A percentile compares a stretch with the other conserved stretches of the same genome.
phyloP scores from a whole-genome alignment of 805 yeast species.

The Wickerhamomyces subpelliculosus region DNA sequence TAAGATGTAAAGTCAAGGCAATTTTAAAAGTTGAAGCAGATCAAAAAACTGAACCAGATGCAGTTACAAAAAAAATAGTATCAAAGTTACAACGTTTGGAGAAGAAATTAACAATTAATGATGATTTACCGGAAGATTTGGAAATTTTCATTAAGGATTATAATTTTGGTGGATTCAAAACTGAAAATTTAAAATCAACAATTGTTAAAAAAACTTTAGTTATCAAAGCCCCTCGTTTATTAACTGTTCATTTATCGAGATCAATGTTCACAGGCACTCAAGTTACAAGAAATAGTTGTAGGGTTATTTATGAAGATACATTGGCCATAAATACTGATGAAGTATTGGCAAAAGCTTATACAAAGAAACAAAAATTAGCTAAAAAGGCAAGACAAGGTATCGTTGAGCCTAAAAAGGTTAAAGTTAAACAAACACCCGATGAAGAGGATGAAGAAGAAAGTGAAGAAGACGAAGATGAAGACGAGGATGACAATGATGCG shows the following conservation, averaged over 20 bases:
- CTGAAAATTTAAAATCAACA: constrained; percentile 47
- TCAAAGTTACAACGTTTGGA: constrained; percentile 29
- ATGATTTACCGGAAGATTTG: constrained; percentile 50
- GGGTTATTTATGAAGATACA: constrained; percentile 56
- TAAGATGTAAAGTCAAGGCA: constrained; percentile 52
- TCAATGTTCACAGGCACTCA: constrained; percentile 67
- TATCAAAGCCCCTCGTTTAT: constrained; percentile 58
- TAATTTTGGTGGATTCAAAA: constrained; percentile 34
- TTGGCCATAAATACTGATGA: constrained; percentile 42
- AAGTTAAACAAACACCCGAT: constrained; percentile 17
- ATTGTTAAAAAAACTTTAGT: constrained; percentile 62
- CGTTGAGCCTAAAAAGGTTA: too few relatives aligned
- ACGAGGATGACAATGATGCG: constrained; percentile 14
- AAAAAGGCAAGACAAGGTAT: constrained; percentile 11
- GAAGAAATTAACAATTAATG: constrained; percentile 45
- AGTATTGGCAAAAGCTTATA: constrained; percentile 21
- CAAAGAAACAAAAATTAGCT: constrained; percentile 18
- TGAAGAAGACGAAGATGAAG: constrained; percentile 27
- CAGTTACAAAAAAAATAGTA: constrained; percentile 25
- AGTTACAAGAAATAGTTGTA: constrained; percentile 68
- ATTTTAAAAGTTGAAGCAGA: constrained; percentile 30
- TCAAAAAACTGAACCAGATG: constrained; percentile 23
- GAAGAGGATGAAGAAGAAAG: constrained; percentile 39
- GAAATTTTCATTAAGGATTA: constrained; percentile 42
- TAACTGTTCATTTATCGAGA: constrained; percentile 80